Conservation (phyloP, 352 stramenopile species). For the Globisporangium polare region DNA sequence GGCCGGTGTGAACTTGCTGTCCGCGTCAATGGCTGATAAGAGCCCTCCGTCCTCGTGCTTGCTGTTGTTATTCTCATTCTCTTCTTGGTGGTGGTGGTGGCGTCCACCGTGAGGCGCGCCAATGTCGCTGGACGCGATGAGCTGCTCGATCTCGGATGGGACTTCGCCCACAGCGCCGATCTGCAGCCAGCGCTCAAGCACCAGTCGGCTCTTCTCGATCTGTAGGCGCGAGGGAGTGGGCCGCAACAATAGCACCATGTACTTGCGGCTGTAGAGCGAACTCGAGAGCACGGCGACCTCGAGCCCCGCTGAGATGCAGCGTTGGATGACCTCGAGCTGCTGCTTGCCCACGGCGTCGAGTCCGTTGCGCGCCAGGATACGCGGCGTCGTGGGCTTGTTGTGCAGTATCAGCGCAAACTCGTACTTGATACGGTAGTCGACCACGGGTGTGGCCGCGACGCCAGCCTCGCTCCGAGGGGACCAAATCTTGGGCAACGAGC, state of each 20-base stretch:
- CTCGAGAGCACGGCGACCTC: conserved; percentile 79
- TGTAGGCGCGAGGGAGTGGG: conserved; percentile 60
- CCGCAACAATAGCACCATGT: conserved; percentile 67
- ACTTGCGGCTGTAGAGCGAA: conserved; percentile 79
- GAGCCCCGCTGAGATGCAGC: conserved; percentile 69
- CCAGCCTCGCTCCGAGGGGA: conserved; percentile 51
- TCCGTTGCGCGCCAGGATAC: conserved; percentile 69
- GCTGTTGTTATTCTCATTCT: background rate
- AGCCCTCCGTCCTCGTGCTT: background rate
- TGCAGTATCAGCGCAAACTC: conserved; percentile 82
- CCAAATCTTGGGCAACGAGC: conserved; percentile 60
- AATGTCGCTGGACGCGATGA: conserved; percentile 77
- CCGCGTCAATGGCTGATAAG: conserved; percentile 25
- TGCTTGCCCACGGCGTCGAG: conserved; percentile 68
- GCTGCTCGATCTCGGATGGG: conserved; percentile 80
- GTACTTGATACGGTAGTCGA: conserved; percentile 75
- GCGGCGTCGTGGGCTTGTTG: conserved; percentile 76
- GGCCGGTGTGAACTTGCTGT: conserved; percentile 76
- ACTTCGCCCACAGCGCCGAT: conserved; percentile 84
- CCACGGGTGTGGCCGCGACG: conserved; percentile 23
- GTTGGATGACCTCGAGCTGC: conserved; percentile 70
- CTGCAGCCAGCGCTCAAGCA: conserved; percentile 82
- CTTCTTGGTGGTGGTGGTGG: background rate
- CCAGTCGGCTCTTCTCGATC: conserved; percentile 76
- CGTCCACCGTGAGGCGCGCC: conserved; percentile 26